Evolutionary conservation across 768 basidiomycete species (phyloP).

Genomic region (Agrocybe praecox): DNA sequence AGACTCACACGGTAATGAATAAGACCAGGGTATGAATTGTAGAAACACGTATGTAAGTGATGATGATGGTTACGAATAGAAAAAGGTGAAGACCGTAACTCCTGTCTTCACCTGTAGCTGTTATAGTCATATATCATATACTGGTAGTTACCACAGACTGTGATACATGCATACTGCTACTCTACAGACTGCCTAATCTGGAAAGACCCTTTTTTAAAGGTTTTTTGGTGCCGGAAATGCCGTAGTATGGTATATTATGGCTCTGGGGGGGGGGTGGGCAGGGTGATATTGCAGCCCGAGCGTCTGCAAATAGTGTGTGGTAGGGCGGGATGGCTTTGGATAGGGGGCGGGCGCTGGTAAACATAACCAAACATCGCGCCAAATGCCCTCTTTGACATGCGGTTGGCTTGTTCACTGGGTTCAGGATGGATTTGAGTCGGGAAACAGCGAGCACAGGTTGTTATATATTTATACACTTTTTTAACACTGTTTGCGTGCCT

Average conservation of each 20-base stretch:
- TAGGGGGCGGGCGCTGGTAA: neutral
- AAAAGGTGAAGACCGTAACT: no score
- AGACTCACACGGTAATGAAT: no score
- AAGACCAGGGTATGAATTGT: no score
- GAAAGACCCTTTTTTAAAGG: neutral
- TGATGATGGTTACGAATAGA: no score
- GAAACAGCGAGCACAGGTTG: neutral
- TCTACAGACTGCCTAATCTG: neutral
- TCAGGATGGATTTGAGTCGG: neutral
- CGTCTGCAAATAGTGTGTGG: neutral
- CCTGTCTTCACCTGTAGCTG: no score
- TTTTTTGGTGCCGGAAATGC: neutral
- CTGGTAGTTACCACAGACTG: neutral
- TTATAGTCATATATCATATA: neutral
- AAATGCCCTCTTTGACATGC: neutral
- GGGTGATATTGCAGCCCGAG: neutral
- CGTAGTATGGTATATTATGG: neutral
- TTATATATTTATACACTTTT: neutral
- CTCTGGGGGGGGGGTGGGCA: neutral
- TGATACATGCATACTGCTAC: neutral
- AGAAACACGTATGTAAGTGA: no score
- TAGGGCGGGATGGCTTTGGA: neutral
- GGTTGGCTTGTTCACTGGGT: neutral
- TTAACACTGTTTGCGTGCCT: neutral
- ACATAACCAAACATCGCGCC: neutral